phyloP scores from a whole-genome alignment of 2,329 filamentous ascomycete genomes.

The Ramularia endophylla region DNA sequence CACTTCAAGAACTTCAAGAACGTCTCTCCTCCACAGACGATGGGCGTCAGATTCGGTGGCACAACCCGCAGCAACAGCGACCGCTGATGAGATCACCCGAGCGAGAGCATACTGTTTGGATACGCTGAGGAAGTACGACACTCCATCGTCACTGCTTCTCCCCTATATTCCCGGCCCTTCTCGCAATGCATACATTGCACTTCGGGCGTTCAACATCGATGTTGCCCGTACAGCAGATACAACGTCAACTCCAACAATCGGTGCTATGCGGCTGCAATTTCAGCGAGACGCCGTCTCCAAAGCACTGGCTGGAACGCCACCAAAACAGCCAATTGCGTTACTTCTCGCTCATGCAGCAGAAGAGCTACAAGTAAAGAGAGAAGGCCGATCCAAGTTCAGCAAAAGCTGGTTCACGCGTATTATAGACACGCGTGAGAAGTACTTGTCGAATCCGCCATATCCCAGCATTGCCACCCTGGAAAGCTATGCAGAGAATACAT shows the following conservation, averaged over 20 bases:
- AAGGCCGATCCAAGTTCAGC: slow-evolving; percentile 47
- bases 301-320: slow-evolving; percentile 70
- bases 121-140: slow-evolving; percentile 70
- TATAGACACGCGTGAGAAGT: slow-evolving; percentile 73
- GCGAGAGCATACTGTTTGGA: slow-evolving; percentile 55
- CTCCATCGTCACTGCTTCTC: slow-evolving; percentile 78
- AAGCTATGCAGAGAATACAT: slow-evolving; percentile 88
- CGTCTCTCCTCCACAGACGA: slow-evolving; percentile 6
- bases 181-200: slow-evolving; percentile 78
- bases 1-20: not conserved
- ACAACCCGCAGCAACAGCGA: slow-evolving; percentile 19
- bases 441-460: slow-evolving; percentile 79
- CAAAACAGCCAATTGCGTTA: slow-evolving; percentile 85
- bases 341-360: slow-evolving; percentile 69
- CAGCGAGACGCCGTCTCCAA: slow-evolving; percentile 81
- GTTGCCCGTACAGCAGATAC: slow-evolving; percentile 84
- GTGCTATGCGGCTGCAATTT: slow-evolving; percentile 86
- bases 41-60: slow-evolving; percentile 17
- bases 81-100: slow-evolving; percentile 43
- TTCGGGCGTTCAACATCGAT: slow-evolving; percentile 90
- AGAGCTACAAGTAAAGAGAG: slow-evolving; percentile 45
- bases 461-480: slow-evolving; percentile 68
- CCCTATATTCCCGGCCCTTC: slow-evolving; percentile 73
- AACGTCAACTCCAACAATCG: slow-evolving; percentile 81
- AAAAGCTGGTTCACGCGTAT: slow-evolving; percentile 58